Base-by-base conservation (phyloP, 2,329 filamentous ascomycete genomes). In the Verticillium alfalfae region DNA sequence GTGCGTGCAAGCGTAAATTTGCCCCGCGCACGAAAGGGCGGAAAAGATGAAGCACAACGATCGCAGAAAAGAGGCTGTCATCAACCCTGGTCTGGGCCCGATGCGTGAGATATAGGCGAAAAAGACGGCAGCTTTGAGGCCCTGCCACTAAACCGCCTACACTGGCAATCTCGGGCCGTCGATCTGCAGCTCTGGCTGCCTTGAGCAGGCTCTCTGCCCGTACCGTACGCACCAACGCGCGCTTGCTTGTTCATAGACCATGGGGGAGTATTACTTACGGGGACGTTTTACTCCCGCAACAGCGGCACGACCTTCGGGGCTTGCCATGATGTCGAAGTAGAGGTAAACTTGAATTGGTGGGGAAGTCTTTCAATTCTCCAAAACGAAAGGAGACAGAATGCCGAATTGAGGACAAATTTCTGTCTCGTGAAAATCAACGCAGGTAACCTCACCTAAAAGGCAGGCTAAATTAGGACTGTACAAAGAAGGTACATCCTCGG, bases 261-360 rank as follows among this genome's bases (percentile, higher is more conserved):
- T 26, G 8, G 45, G 22, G 45, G 9, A 18, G 18, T 9, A 22
- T 22, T 52, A 69, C 75, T 74, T 77, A 79, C 77, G 75, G 62
- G 77, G 77, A 64, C 77, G 73, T 69, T 79, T 79, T 26, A 77
- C 72, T 64, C 76, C 77, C 63, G 73, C 69, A 34, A 77, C 72
- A 63, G 76, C 77, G 63, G 73, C 69, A 60, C 75, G 75, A 64
- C 69, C 72, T 65, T 79, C 76, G 45, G 76, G 73, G 56, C 75
- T 76, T 59, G 77, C 75, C 76, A 78, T 78, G 59, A 59, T 68
- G 34, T 45, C 34, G 49, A 10, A 16, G 18, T 3, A 18, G 18
- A n/a, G n/a, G 8, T 26, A 5, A 52, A 10, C 9, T n/a, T 10
- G 45, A n/a, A 16, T 22, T 45, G 54, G 34, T 36, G 45, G 54